Base-by-base conservation (phyloP, 1,139 yeast species). In the Geotrichum carabidarum region DNA sequence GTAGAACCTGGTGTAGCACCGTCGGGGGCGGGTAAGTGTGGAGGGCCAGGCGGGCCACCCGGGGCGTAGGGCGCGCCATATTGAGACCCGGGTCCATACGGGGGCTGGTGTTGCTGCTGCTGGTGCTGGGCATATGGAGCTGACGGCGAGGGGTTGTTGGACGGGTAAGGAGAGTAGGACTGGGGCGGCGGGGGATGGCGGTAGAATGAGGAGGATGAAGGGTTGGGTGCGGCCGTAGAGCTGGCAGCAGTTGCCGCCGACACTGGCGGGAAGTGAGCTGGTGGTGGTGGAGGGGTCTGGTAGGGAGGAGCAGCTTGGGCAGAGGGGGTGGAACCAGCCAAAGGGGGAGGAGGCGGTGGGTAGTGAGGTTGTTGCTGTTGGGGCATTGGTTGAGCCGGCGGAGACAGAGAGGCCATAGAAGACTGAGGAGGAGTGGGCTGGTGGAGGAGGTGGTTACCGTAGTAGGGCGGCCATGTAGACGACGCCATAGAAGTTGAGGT, bases 401-500 rank as follows among this genome's bases (percentile, higher is more conserved):
- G 48, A 44, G 48, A 44, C 37, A 44, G 38, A 15, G 48, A 44
- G 38, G 48, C 38, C 48, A 44, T 31, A 31, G 48, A 31, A n/a
- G 48, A 44, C 48, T 44, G 48, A 17, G 48, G 48, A 32, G 48
- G 48, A 8, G 48, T 44, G 14, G 48, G 48, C 22, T 48, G 44
- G 36, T 14, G 43, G 41, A 17, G 34, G 18, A 6, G 42, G 22
- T 12, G 14, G 38, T 8, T 48, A 48, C 44, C 50, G 36, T 48
- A 34, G 48, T 44, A 43, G 17, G 18, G 46, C 14, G 46, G 46
- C 46, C 46, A 43, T 30, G 46, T 32, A 43, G 35, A n/a, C n/a
- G 44, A 44, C 30, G 36, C 36, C 36, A 44, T 44, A 22, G 12
- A n/a, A n/a, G 37, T 22, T 22, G 3, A 22, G 5, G 5, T 22